Evolutionary conservation across 495 filamentous ascomycete genomes (phyloP), one percentile per base, ranked within the genome.

Genomic region (Podospora pseudopauciseta): DNA sequence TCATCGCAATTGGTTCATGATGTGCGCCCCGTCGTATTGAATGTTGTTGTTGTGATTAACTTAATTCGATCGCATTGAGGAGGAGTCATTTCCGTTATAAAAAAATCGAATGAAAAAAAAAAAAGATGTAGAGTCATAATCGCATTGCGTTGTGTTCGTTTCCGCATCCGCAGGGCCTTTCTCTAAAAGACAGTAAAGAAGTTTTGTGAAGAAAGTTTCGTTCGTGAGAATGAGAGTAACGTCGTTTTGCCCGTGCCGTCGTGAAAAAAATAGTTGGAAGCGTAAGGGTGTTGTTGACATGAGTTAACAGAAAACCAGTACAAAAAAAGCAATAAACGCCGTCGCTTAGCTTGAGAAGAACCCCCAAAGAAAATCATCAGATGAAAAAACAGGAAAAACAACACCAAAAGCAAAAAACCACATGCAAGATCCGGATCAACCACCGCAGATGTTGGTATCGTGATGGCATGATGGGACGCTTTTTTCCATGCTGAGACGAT

Each of bases 391-490:
- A 65, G 56, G 71, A 67, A 73, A 58, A 70, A 66, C 67, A 70
- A 60, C 65, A 74, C 57, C 58, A 71, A 69, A 75, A 68, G 73
- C 65, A 74, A 76, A 69, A 68, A 67, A 69, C n/a, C 32, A 62
- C 18, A 49, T 23, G 23, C 2, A 13, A 49, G 5, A 16, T 11
- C 13, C 39, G 0, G 1, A 13, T 49, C 3, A 11, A 49, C 39
- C 39, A 16, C 39, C 39, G 15, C 0, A 5, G 39, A 49, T 16
- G 15, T 49, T 16, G 39, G 39, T 49, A 49, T 49, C 39, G 39
- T 49, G 39, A 49, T 11, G 39, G 39, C 6, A 18, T 49, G 15
- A 3, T 49, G 39, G 39, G 15, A 49, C 39, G 39, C 2, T 49
- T 49, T 49, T 11, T 1, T 23, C 23, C 23, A 23, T 23, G 23